phyloP scores from a whole-genome alignment of 768 basidiomycete genomes.

The Coprinopsis sp. region DNA sequence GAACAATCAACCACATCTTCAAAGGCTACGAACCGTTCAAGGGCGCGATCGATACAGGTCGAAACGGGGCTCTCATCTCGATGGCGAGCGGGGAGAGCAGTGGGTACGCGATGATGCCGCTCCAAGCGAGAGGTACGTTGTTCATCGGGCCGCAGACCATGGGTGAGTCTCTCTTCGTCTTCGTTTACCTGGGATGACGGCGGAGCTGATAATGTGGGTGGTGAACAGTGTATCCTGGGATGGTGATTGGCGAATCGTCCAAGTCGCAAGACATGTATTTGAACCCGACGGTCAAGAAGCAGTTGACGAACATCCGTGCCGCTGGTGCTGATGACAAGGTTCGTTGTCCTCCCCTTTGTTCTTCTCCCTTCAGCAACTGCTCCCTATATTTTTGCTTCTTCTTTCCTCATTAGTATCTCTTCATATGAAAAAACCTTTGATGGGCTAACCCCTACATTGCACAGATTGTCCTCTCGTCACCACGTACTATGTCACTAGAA shows the following conservation, averaged over 20 bases:
- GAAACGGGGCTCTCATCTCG: slow-evolving; percentile 44
- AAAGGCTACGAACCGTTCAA: slow-evolving; percentile 43
- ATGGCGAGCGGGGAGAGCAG: slow-evolving; percentile 43
- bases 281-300: slow-evolving; percentile 45
- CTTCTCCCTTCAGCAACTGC: no score
- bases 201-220: neutral
- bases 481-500: slow-evolving; percentile 40
- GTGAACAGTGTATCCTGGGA: slow-evolving; percentile 41
- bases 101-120: slow-evolving; percentile 44
- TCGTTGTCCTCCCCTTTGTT: no score
- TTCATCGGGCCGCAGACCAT: slow-evolving; percentile 41
- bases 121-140: slow-evolving; percentile 43
- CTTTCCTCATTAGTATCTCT: no score
- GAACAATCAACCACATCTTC: slow-evolving; percentile 51
- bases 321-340: slow-evolving; percentile 48
- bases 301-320: slow-evolving; percentile 45
- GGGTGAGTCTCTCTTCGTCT: slow-evolving; percentile 22
- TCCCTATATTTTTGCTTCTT: no score
- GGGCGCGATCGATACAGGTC: slow-evolving; percentile 41
- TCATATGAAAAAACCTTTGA: no score
- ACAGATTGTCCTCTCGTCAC: slow-evolving; percentile 42
- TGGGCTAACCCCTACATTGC: no score
- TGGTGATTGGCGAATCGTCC: slow-evolving; percentile 48
- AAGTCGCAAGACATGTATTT: slow-evolving; percentile 43
- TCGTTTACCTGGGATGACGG: neutral